Base-by-base conservation (phyloP, 257 asterid genomes). In the Lithospermum erythrorhizon region DNA sequence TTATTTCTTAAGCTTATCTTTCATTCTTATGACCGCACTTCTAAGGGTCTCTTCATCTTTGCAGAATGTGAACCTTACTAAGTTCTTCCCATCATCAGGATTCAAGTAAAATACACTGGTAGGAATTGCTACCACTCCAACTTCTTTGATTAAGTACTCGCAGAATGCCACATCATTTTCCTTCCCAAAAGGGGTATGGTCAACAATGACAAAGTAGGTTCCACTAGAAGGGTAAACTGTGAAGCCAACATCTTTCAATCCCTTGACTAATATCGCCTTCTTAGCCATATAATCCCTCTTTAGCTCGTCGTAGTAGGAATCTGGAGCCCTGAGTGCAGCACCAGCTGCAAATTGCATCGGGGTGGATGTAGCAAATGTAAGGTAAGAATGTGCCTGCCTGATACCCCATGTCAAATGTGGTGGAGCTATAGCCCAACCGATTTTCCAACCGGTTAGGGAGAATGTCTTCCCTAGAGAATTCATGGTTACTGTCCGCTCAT, bases 391-490 rank as follows among this genome's bases (percentile, higher is more conserved):
- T 0, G 97, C 98, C 68, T 86, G 97, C 61, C 95, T 81, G 37
- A 91, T 73, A 7, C 98, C 98, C 98, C 98, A 91, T 0, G 89
- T 81, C 76, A 91, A 68, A 65, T 88, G 95, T 8, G 94, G 86
- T 0, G 98, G 97, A 21, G 96, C 98, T 45, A 91, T 80, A 0
- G 98, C 95, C 98, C 98, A 91, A 11, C 98, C 98, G 15, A 88
- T 86, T 65, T 91, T 91, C 98, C 98, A 91, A 60, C 98, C 98
- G 0, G 98, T 91, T 19, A 91, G 68, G 0, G 98, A 91, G 65
- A 91, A 91, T 0, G 98, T 91, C 87, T 91, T 91, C 72, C 97
- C 98, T 66, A 91, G 63, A 20, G 98, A 91, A 65, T 91, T 91
- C 67, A 84, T 21, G 20, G 98, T 91, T 4, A 91, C 83, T 0